Base-by-base conservation (phyloP, 768 basidiomycete genomes). In the Imleria badia region DNA sequence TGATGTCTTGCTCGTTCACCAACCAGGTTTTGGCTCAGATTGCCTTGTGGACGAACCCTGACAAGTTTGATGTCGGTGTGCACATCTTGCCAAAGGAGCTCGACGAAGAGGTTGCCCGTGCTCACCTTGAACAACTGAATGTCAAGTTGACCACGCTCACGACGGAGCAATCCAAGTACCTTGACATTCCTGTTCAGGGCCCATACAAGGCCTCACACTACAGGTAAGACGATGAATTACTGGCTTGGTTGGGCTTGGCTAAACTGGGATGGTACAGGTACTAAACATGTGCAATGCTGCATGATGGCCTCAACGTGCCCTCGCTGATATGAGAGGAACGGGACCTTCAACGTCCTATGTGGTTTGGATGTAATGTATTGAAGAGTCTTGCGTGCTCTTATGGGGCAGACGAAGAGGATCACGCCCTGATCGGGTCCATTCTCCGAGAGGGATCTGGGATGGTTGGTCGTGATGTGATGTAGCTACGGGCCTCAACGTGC, bases 1-100 rank as follows among this genome's bases (percentile, higher is more conserved):
- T 99, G 77, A 99, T 99, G 97, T 98, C 96, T 17, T 98, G 95
- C 81, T 99, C 97, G 40, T 99, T 99, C 81, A 77, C 93, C 71
- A 99, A 99, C 83, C 97, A 99, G 76, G 91, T 94, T 59, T 82
- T 99, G 66, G 96, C 96, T 30, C 95, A 97, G 77, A 98, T 99
- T 68, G 95, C 94, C 22, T 87, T 99, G 71, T 99, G 94, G 94
- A 95, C 91, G 41, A 91, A 85, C 60, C 84, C 88, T 33, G 86
- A 87, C 74, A 86, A 88, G 70, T 98, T 98, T 85, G 89, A 91
- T 46, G 82, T 98, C 64, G 97, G 97, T 59, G 96, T 98, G 30
- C 96, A 99, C 83, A 95, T 98, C 77, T 81, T 99, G 46, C 97
- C 96, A 61, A 99, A 99, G 81, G 87, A 92, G 58, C 89, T 99